Evolutionary conservation across 805 yeast genomes (phyloP).

Genomic region (Maudiozyma turicensis): DNA sequence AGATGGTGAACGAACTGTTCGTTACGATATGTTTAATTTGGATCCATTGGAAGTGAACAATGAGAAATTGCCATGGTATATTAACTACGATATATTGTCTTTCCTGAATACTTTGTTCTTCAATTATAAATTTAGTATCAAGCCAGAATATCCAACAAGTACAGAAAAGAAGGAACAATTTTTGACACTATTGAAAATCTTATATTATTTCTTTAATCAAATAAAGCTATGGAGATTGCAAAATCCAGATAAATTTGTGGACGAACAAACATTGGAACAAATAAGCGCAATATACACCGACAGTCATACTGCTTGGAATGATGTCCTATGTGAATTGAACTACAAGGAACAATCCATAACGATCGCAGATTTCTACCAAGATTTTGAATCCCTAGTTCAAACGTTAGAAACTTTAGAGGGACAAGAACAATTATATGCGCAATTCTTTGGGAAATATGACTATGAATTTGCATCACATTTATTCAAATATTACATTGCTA

Average conservation of each 20-base stretch:
- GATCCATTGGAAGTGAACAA: slow-evolving; percentile 21
- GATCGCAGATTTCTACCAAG: slow-evolving; percentile 57
- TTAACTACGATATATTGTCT: slow-evolving; percentile 32
- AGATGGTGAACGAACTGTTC: slow-evolving; percentile 32
- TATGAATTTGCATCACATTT: slow-evolving; percentile 59
- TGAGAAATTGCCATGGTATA: slow-evolving; percentile 38
- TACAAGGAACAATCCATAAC: slow-evolving; percentile 45
- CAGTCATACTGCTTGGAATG: slow-evolving; percentile 44
- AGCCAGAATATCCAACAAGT: slow-evolving; percentile 2
- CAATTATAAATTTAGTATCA: slow-evolving; percentile 22
- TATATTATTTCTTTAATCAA: slow-evolving; percentile 34
- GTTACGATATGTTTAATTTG: slow-evolving; percentile 17
- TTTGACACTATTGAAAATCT: slow-evolving; percentile 32
- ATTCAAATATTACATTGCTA: slow-evolving; percentile 46
- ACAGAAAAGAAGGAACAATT: slow-evolving; percentile 9
- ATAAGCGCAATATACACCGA: slow-evolving; percentile 17
- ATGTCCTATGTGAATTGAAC: slow-evolving; percentile 41
- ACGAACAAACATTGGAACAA: slow-evolving; percentile 5
- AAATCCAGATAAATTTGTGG: slow-evolving; percentile 17
- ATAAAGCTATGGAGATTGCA: slow-evolving; percentile 27
- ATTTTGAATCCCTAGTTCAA: slow-evolving; percentile 54
- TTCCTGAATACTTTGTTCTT: slow-evolving; percentile 34
- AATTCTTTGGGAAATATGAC: slow-evolving; percentile 52
- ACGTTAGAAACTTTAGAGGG: slow-evolving; percentile 31
- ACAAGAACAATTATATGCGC: slow-evolving; percentile 35